A percentile compares a stretch with the other conserved stretches of the same genome.
These are phyloP conservation scores for Magnusiomyces ingens DNA, from an alignment of 1,139 yeast genomes.

Conservation along the genomic window DNA sequence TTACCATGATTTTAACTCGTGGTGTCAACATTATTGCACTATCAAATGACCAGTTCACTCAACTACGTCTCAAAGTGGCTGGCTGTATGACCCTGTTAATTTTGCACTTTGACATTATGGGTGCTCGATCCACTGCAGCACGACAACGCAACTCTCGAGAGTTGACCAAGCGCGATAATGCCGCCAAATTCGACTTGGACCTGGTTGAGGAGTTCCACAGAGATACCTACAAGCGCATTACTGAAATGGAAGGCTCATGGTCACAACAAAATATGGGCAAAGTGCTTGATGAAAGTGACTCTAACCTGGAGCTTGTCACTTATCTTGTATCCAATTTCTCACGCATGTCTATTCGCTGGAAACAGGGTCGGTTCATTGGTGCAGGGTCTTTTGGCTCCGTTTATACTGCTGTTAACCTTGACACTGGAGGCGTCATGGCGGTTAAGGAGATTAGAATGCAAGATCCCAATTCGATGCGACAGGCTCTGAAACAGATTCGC, in stretches of 20 bases:
- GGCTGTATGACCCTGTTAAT: slow-evolving; percentile 90
- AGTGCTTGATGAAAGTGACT: slow-evolving; percentile 79
- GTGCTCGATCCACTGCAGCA: slow-evolving; percentile 84
- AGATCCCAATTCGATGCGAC: slow-evolving; percentile 78
- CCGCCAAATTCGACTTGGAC: slow-evolving; percentile 50
- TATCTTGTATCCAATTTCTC: slow-evolving; percentile 86
- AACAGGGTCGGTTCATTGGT: slow-evolving; percentile 87
- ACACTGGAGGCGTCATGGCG: slow-evolving; percentile 94
- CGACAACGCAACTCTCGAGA: slow-evolving; percentile 32
- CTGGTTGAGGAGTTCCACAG: slow-evolving; percentile 49
- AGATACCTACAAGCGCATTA: slow-evolving; percentile 53
- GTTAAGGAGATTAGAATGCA: slow-evolving; percentile 92
- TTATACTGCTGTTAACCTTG: slow-evolving; percentile 84
- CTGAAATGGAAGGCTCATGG: slow-evolving; percentile 51
- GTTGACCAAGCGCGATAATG: slow-evolving; percentile 6
- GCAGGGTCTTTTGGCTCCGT: slow-evolving; percentile 97
- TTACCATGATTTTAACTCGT: slow-evolving; percentile 90
- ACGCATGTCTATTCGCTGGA: slow-evolving; percentile 93
- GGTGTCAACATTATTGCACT: slow-evolving; percentile 84
- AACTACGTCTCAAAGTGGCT: slow-evolving; percentile 76
- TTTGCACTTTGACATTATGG: slow-evolving; percentile 97
- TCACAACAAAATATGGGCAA: slow-evolving; percentile 62
- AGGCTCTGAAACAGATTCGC: slow-evolving; percentile 79
- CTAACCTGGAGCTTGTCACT: slow-evolving; percentile 81
- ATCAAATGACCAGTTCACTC: slow-evolving; percentile 66